Conservation (phyloP, 75 land plant genomes). For the Pseudotsuga menziesii region DNA sequence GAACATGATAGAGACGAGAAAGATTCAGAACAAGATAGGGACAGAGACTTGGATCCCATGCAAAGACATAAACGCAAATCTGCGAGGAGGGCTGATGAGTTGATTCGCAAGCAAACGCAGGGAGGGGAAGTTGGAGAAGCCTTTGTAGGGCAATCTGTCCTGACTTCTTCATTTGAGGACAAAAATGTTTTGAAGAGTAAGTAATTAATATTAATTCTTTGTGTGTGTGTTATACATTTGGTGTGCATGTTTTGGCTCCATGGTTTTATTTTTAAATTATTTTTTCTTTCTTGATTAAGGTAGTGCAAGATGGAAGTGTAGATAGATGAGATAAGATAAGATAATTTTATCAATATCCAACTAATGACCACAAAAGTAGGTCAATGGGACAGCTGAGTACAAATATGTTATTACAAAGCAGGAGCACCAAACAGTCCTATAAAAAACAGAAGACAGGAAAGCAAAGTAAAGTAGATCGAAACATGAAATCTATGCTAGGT, state of each 20-base stretch:
- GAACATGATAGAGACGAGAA: constrained; percentile 55
- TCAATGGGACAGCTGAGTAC: no score
- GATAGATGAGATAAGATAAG: no score
- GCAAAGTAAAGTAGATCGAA: no score
- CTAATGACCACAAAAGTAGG: no score
- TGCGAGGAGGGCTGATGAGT: constrained; percentile 57
- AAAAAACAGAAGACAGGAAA: no score
- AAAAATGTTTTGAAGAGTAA: constrained; percentile 61
- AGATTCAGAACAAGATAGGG: constrained; percentile 53
- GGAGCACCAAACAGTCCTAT: no score
- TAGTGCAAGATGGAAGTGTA: neutral
- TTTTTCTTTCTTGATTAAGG: neutral
- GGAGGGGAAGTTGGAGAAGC: constrained; percentile 57
- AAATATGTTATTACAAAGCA: no score
- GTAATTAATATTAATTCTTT: constrained; percentile 3
- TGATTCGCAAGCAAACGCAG: constrained; percentile 50
- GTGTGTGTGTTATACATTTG: neutral
- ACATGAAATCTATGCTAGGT: no score
- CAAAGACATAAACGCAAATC: constrained; percentile 63
- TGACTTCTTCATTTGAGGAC: constrained; percentile 47
- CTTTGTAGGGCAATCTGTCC: constrained; percentile 21
- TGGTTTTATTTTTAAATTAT: neutral
- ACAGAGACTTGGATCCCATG: constrained; percentile 41
- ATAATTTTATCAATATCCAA: no score
- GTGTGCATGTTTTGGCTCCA: neutral